A percentile compares a stretch with the other conserved stretches of the same genome.
Conservation (phyloP, 2,329 filamentous ascomycete genomes). For the Aspergillus sergii region DNA sequence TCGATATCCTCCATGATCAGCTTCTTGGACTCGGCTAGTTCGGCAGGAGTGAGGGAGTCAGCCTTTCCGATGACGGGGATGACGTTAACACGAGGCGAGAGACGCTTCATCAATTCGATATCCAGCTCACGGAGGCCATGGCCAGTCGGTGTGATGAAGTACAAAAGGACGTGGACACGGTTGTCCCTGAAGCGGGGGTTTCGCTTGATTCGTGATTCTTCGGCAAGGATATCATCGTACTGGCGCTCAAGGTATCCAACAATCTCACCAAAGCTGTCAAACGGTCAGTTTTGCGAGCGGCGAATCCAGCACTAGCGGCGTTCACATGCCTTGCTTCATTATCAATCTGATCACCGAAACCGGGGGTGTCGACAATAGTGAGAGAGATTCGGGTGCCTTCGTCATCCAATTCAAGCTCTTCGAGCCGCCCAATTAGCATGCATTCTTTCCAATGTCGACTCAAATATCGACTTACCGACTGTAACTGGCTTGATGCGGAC, state of each 20-base stretch:
- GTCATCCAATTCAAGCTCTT: slow-evolving; percentile 94
- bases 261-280: slow-evolving; percentile 85
- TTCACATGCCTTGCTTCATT: slow-evolving; percentile 85
- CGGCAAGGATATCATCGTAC: slow-evolving; percentile 98
- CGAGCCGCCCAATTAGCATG: slow-evolving; percentile 32
- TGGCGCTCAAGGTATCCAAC: slow-evolving; percentile 98
- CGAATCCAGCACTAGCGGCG: slow-evolving; percentile 4
- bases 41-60: slow-evolving; percentile 92
- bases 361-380: slow-evolving; percentile 97
- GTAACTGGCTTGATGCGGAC: slow-evolving; percentile 99
- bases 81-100: slow-evolving; percentile 96
- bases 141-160: slow-evolving; percentile 98
- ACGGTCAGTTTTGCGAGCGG: slow-evolving; percentile 25
- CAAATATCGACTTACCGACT: slow-evolving; percentile 69
- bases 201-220: slow-evolving; percentile 99
- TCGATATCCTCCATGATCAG: slow-evolving; percentile 99
- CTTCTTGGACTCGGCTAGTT: slow-evolving; percentile 99
- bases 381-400: slow-evolving; percentile 97
- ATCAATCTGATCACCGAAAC: slow-evolving; percentile 98
- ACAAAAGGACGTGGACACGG: slow-evolving; percentile 95
- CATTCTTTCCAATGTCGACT: not conserved
- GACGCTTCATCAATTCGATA: slow-evolving; percentile 99
- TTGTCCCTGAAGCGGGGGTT: slow-evolving; percentile 99
- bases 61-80: slow-evolving; percentile 99
- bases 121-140: slow-evolving; percentile 98